A percentile compares a stretch with the other conserved stretches of the same genome.
phyloP scores from a whole-genome alignment of 495 filamentous ascomycete species.

The Aspergillus coremiiformis region DNA sequence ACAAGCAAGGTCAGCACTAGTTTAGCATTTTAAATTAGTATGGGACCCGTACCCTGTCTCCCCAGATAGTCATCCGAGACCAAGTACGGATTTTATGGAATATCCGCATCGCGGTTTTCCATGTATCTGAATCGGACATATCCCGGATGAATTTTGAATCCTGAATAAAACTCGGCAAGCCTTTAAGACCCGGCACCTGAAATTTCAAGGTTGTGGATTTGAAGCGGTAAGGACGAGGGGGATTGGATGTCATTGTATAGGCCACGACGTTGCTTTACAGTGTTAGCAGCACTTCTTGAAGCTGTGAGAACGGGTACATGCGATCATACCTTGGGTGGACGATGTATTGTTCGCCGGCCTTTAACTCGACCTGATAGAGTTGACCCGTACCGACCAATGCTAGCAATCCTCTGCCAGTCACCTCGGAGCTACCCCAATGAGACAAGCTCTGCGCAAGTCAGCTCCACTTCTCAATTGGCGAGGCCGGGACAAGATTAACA shows the following conservation, averaged over 20 bases:
- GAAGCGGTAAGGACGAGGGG: conserved; percentile 77
- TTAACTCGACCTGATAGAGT: conserved; percentile 72
- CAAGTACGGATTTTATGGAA: conserved; percentile 65
- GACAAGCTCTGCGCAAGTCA: conserved; percentile 58
- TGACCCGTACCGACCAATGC: conserved; percentile 80
- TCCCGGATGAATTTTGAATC: conserved; percentile 61
- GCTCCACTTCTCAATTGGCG: conserved; percentile 11
- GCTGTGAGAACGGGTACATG: background rate
- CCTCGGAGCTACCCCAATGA: conserved; percentile 82
- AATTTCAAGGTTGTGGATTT: conserved; percentile 67
- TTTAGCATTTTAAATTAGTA: background rate
- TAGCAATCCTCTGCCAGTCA: conserved; percentile 80
- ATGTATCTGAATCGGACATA: conserved; percentile 60
- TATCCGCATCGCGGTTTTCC: conserved; percentile 54
- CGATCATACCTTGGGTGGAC: conserved; percentile 62
- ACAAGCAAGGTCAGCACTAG: background rate
- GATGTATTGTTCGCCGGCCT: conserved; percentile 76
- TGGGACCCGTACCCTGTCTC: conserved; percentile 58
- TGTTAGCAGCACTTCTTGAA: conserved; percentile 14
- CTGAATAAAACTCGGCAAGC: conserved; percentile 47
- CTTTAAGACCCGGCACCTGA: conserved; percentile 61
- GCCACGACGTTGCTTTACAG: conserved; percentile 70
- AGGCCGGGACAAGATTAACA: conserved; percentile 6
- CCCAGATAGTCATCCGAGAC: conserved; percentile 78
- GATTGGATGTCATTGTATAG: conserved; percentile 66